These are phyloP conservation scores for Saccharomycopsis sp. DNA, from an alignment of 805 yeast genomes.

Conservation along the genomic window DNA sequence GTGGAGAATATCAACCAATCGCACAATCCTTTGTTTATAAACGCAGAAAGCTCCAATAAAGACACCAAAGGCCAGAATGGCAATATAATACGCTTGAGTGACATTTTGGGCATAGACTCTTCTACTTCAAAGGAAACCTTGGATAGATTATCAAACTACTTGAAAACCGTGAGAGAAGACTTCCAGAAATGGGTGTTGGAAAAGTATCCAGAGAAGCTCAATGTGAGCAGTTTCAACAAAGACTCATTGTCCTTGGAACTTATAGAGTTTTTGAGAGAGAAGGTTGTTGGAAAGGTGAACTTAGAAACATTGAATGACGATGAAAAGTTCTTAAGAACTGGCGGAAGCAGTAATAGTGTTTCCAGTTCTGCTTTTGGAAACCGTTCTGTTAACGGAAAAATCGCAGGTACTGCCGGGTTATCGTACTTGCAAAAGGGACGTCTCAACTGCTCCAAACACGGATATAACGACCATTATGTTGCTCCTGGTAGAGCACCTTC, in stretches of 20 bases:
- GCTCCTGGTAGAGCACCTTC: slow-evolving; percentile 63
- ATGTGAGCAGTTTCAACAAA: slow-evolving; percentile 26
- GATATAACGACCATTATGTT: slow-evolving; percentile 45
- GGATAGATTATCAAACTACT: slow-evolving; percentile 32
- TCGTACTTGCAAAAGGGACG: slow-evolving; percentile 66
- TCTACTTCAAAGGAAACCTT: slow-evolving; percentile 28
- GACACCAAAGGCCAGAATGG: neutral
- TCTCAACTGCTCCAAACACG: slow-evolving; percentile 41
- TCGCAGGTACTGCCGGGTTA: slow-evolving; percentile 72
- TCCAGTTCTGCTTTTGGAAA: slow-evolving; percentile 2
- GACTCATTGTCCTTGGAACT: slow-evolving; percentile 34
- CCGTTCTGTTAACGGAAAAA: slow-evolving; percentile 22
- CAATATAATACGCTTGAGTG: slow-evolving; percentile 10
- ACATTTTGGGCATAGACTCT: slow-evolving; percentile 20
- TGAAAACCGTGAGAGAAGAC: slow-evolving; percentile 43
- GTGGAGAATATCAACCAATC: slow-evolving; percentile 31
- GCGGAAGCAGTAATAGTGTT: neutral
- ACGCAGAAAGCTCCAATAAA: neutral
- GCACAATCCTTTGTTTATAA: slow-evolving; percentile 20
- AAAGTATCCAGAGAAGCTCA: slow-evolving; percentile 40
- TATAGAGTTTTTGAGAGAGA: slow-evolving; percentile 34
- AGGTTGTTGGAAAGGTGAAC: slow-evolving; percentile 19
- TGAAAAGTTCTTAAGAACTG: slow-evolving; percentile 2
- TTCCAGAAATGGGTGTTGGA: slow-evolving; percentile 50
- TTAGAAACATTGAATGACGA: slow-evolving; percentile 13